phyloP scores from a whole-genome alignment of 2,329 filamentous ascomycete species.

The Colletotrichum siamense region DNA sequence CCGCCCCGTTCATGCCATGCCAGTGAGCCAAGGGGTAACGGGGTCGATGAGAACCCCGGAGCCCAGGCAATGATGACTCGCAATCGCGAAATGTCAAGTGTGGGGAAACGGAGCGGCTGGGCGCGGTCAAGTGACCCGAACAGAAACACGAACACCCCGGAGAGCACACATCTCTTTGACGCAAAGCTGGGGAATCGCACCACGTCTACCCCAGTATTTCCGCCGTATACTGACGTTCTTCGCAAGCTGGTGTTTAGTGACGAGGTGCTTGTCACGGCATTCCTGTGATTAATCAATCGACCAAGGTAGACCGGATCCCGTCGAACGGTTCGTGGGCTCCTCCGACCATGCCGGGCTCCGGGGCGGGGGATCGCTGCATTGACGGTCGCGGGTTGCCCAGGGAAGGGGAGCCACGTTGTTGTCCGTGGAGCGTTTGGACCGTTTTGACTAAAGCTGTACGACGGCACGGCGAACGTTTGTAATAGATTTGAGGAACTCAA shows the following conservation, averaged over 20 bases:
- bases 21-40: not conserved
- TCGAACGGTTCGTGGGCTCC: not conserved
- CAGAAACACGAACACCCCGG: not conserved
- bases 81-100: not conserved
- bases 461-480: not conserved
- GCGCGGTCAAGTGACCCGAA: conserved; percentile 2
- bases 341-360: not conserved
- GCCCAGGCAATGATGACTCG: not conserved
- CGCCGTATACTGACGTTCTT: not conserved
- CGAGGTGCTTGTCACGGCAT: not conserved
- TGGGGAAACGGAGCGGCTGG: not conserved
- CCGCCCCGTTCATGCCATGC: not conserved
- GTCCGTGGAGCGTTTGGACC: not conserved
- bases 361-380: not conserved
- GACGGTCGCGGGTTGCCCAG: not conserved
- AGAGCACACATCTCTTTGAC: not conserved
- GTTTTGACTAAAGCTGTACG: not conserved
- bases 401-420: not conserved
- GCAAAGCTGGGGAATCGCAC: not conserved
- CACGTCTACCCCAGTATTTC: not conserved
- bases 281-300: not conserved
- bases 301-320: not conserved
- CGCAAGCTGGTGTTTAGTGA: not conserved
- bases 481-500: not conserved
- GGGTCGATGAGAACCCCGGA: not conserved